Evolutionary conservation across 2,329 filamentous ascomycete genomes (phyloP), one percentile per base, ranked within the genome.

Genomic region (Fusarium oligoseptatum): DNA sequence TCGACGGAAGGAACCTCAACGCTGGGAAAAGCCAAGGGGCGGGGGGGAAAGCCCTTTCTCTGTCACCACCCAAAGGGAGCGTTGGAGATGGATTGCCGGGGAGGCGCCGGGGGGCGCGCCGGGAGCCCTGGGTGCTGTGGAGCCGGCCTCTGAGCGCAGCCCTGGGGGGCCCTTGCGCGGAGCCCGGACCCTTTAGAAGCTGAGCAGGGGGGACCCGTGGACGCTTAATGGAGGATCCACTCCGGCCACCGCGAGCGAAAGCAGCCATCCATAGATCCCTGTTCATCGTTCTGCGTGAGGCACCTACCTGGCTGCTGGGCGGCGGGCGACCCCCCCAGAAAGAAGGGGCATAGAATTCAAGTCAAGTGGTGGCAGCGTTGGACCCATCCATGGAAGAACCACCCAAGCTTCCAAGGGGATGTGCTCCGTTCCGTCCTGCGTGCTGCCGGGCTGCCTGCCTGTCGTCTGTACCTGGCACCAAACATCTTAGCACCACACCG

Each of bases 401-500:
- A 63, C 48, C 73, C 70, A 75, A 66, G 52, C 73, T 75, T 69
- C 63, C 61, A 74, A 72, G 64, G 73, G 73, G 73, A 76, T 70
- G 70, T 65, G 32, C 58, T 57, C 45, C 63, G 70, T 68, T 68
- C 63, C 68, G 68, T 52, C 27, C 15, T 29, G 27, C 27, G 27
- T 52, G 48, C 63, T 34, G 50, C 34, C 34, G 34, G 34, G 34
- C 34, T 36, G 34, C 34, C 32, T 34, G 32, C 48, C 52, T 57
- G 43, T 64, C 36, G 37, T 36, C 41, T 48, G 70, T 72, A 48
- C 64, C 73, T 73, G 66, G 73, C 73, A 74, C 72, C 75, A 68
- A 77, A 70, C 64, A 67, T 55, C 65, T 72, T 74, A 75, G 72
- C 64, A 72, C 72, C 66, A 70, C 68, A 76, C 75, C 73, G 55